Evolutionary conservation across 257 asterid genomes (phyloP).

Genomic region (Jasminum sambac): DNA sequence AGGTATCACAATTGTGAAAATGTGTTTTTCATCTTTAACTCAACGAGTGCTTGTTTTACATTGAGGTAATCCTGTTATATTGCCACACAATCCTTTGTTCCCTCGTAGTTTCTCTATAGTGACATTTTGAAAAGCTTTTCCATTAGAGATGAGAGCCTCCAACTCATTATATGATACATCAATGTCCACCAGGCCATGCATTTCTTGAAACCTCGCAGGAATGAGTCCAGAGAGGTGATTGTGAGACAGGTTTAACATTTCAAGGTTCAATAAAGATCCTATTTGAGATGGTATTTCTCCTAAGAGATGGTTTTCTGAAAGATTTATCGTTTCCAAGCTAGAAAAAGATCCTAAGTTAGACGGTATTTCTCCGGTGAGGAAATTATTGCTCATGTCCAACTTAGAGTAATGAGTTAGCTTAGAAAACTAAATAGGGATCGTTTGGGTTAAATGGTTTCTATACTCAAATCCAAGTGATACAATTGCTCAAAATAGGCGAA

Average conservation of each 20-base stretch:
- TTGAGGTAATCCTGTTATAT: background rate
- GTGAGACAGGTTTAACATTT: slow-evolving; percentile 13
- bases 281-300: too few relatives aligned
- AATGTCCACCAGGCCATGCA: too few relatives aligned
- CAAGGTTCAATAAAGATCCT: too few relatives aligned
- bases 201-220: too few relatives aligned
- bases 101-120: background rate
- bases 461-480: background rate
- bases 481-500: background rate
- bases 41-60: too few relatives aligned
- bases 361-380: background rate
- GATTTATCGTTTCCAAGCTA: background rate
- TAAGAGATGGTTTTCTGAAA: too few relatives aligned
- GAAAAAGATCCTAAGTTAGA: background rate
- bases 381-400: too few relatives aligned
- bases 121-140: background rate
- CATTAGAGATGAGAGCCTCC: slow-evolving; percentile 13
- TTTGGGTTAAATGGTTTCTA: background rate
- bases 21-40: too few relatives aligned
- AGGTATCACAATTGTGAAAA: slow-evolving; percentile 1
- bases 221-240: too few relatives aligned
- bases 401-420: background rate
- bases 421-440: background rate
- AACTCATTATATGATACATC: too few relatives aligned
- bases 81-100: too few relatives aligned